Conservation (phyloP, 176 grass and related monocot genomes). For the Triticum turgidum region DNA sequence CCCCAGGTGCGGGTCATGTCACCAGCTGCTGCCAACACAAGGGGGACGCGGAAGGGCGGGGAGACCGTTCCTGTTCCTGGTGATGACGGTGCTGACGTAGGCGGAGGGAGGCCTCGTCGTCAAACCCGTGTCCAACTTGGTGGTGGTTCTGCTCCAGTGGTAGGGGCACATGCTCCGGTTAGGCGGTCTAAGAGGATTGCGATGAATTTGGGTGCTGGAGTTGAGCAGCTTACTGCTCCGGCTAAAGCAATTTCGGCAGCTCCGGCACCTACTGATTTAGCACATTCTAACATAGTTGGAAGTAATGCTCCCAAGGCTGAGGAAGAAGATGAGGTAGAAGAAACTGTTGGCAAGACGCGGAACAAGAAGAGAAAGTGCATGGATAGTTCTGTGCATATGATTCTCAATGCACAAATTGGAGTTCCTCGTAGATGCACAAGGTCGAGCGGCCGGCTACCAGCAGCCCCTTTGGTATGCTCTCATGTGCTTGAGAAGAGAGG, state of each 20-base stretch:
- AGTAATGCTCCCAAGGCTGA: neutral
- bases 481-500: constrained; percentile 22
- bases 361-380: neutral
- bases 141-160: neutral
- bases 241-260: too few relatives aligned
- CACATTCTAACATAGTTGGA: neutral
- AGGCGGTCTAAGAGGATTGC: neutral
- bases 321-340: neutral
- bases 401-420: neutral
- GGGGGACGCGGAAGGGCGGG: constrained; percentile 3
- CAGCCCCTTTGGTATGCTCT: neutral
- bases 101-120: neutral
- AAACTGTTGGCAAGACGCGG: neutral
- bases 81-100: neutral
- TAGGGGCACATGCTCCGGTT: neutral
- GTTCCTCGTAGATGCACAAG: constrained; percentile 26
- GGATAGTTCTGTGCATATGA: neutral
- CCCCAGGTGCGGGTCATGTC: constrained; percentile 10
- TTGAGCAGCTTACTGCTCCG: neutral
- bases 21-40: constrained; percentile 15
- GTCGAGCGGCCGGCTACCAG: neutral
- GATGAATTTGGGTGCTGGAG: neutral
- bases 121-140: neutral
- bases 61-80: neutral
- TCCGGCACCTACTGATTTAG: too few relatives aligned